A percentile compares a stretch with the other conserved stretches of the same genome.
These are phyloP conservation scores for Hypomontagnella monticulosa DNA, from an alignment of 495 filamentous ascomycete genomes.

Conservation along the genomic window DNA sequence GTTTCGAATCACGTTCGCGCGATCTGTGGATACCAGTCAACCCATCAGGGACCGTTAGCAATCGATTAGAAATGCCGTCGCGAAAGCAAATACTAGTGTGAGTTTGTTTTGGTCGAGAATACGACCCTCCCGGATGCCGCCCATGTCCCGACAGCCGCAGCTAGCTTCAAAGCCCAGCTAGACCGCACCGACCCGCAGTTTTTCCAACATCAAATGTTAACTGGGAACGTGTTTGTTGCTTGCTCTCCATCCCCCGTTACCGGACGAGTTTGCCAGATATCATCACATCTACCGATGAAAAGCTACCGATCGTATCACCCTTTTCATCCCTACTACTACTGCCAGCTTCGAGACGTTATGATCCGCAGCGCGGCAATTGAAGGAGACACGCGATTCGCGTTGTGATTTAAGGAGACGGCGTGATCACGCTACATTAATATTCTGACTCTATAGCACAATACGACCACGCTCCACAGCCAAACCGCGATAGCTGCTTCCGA, in stretches of 20 bases:
- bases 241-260: background rate
- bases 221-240: background rate
- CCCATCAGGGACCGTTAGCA: constrained; percentile 5
- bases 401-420: background rate
- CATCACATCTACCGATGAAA: constrained; percentile 10
- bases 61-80: constrained; percentile 12
- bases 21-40: constrained; percentile 5
- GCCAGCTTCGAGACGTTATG: background rate
- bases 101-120: constrained; percentile 1
- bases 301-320: background rate
- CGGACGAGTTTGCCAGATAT: background rate
- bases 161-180: background rate
- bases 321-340: background rate
- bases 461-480: no score
- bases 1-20: constrained; percentile 3
- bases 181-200: background rate
- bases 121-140: constrained; percentile 16
- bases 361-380: constrained; percentile 14
- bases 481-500: no score
- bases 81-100: background rate
- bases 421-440: background rate
- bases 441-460: no score
- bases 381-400: background rate
- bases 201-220: background rate
- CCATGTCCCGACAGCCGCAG: constrained; percentile 35